A percentile compares a stretch with the other conserved stretches of the same genome.
phyloP scores from a whole-genome alignment of 164 flowering plant genomes.

The Vitis cinerea region DNA sequence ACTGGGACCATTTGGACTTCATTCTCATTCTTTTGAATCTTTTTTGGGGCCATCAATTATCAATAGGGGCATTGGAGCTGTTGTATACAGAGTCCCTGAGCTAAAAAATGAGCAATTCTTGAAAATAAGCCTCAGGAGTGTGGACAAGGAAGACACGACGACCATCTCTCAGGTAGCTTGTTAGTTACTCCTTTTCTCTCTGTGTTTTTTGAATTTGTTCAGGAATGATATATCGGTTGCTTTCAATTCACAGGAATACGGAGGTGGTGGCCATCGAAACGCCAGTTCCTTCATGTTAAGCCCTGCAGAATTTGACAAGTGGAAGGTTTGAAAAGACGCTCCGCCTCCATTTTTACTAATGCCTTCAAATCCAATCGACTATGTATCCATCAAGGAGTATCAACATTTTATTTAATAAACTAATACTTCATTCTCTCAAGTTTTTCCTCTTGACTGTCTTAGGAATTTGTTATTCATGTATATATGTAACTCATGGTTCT shows the following conservation, averaged over 20 bases:
- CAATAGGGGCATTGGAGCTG: slow-evolving; percentile 80
- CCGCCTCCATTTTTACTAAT: no score
- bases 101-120: slow-evolving; percentile 52
- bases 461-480: no score
- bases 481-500: no score
- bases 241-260: slow-evolving; percentile 46
- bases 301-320: slow-evolving; percentile 45
- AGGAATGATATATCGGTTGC: background rate
- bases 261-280: slow-evolving; percentile 90
- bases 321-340: slow-evolving; percentile 33
- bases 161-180: slow-evolving; percentile 60
- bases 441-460: no score
- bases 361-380: no score
- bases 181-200: no score
- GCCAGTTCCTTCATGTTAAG: slow-evolving; percentile 84
- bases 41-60: no score
- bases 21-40: background rate
- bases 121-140: slow-evolving; percentile 84
- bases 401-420: no score
- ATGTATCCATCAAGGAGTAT: no score
- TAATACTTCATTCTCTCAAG: no score
- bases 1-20: background rate
- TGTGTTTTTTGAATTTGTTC: no score
- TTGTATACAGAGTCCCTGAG: slow-evolving; percentile 74
- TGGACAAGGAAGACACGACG: slow-evolving; percentile 70